A percentile compares a stretch with the other conserved stretches of the same genome.
Conservation (phyloP, 495 filamentous ascomycete genomes). For the Chaetomium fimeti region DNA sequence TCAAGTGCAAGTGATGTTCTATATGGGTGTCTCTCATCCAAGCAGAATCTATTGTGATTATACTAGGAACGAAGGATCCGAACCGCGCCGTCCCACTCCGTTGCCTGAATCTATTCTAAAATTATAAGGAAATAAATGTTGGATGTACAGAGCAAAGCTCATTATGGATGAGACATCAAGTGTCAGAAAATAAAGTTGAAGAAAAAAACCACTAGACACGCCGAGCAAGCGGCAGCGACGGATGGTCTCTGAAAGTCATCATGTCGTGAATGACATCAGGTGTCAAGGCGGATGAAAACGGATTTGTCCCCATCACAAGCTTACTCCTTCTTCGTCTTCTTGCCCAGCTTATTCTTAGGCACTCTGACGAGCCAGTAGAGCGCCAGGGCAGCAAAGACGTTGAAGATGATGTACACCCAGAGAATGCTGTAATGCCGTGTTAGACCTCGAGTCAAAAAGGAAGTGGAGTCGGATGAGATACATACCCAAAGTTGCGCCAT, state of each 20-base stretch:
- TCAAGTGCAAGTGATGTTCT: not conserved
- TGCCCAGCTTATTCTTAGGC: conserved; percentile 58
- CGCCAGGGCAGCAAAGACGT: conserved; percentile 65
- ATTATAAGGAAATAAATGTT: conserved; percentile 11
- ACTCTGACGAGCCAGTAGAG: conserved; percentile 81
- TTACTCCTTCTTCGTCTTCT: conserved; percentile 33
- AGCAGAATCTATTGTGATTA: not conserved
- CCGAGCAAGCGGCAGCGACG: not conserved
- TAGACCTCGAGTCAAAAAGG: conserved; percentile 17
- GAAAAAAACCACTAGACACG: not conserved
- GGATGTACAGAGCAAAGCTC: not conserved
- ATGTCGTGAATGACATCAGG: conserved; percentile 10
- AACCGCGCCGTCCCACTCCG: not conserved
- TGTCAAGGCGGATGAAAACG: not conserved
- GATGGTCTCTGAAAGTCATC: not conserved
- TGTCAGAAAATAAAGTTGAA: not conserved
- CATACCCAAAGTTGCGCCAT: conserved; percentile 68
- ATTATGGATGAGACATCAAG: not conserved
- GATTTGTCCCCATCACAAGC: not conserved
- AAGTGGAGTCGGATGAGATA: conserved; percentile 4
- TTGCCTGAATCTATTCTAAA: conserved; percentile 11
- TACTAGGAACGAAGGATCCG: not conserved
- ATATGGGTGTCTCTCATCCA: no score
- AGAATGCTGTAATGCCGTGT: conserved; percentile 40
- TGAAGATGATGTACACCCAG: conserved; percentile 74